phyloP scores from a whole-genome alignment of 2,329 filamentous ascomycete species.

The Phialophora macrospora region DNA sequence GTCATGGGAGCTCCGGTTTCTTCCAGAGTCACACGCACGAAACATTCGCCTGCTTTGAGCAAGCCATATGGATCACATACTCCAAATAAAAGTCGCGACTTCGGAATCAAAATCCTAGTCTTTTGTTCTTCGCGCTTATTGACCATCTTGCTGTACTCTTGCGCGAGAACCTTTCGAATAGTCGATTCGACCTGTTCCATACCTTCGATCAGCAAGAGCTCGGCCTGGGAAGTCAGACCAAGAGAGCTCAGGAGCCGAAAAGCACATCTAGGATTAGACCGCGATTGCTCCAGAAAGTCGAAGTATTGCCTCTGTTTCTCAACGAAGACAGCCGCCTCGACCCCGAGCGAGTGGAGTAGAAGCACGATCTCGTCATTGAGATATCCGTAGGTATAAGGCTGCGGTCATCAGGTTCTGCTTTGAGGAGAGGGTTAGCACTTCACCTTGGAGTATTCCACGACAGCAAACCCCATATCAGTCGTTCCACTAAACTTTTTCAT shows the following conservation, averaged over 20 bases:
- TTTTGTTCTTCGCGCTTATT: constrained; percentile 12
- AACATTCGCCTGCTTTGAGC: constrained; percentile 16
- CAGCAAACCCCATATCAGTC: constrained; percentile 14
- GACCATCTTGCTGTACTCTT: constrained; percentile 14
- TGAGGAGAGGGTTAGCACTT: not conserved
- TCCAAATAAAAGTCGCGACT: constrained; percentile 12
- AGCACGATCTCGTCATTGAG: constrained; percentile 14
- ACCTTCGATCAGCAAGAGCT: constrained; percentile 3
- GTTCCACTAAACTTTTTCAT: constrained; percentile 19
- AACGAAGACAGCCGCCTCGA: constrained; percentile 7
- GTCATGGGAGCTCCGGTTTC: constrained; percentile 3
- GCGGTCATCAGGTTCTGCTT: not conserved
- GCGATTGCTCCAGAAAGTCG: constrained; percentile 8
- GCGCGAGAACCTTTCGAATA: constrained; percentile 1
- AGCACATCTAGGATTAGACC: not conserved
- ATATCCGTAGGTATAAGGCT: constrained; percentile 17
- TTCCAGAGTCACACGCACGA: constrained; percentile 9
- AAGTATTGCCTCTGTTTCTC: constrained; percentile 10
- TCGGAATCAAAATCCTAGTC: constrained; percentile 7
- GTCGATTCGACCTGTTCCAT: constrained; percentile 2
- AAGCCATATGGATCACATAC: constrained; percentile 14
- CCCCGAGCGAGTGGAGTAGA: constrained; percentile 3
- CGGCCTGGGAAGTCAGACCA: constrained; percentile 4
- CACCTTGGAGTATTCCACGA: constrained; percentile 17
- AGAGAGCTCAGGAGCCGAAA: constrained; percentile 15